Conservation (phyloP, 176 grass and related monocot species). For the Oryza meridionalis region DNA sequence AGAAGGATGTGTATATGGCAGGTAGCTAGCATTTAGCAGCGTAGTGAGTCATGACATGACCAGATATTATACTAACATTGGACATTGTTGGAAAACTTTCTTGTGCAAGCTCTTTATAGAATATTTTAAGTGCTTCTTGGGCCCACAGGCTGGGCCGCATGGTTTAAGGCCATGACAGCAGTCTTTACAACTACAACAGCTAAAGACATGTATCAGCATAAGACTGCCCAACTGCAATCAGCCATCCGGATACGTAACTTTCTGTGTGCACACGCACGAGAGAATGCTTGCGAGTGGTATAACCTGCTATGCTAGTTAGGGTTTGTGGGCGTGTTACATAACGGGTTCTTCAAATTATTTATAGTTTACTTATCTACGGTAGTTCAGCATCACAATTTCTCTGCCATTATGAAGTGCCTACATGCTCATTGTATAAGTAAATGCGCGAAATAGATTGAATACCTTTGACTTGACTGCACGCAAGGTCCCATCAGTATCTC, state of each 20-base stretch:
- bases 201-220: not conserved
- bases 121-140: not conserved
- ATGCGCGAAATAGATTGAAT: constrained; percentile 25
- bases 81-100: not conserved
- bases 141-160: not conserved
- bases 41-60: not conserved
- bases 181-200: not conserved
- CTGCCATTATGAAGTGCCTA: not conserved
- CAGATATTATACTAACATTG: not conserved
- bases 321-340: not conserved
- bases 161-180: not conserved
- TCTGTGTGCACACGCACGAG: not conserved
- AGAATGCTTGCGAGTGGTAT: not conserved
- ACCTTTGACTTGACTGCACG: constrained; percentile 84
- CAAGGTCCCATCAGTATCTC: constrained; percentile 77
- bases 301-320: not conserved
- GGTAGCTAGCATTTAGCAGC: not conserved
- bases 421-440: not conserved
- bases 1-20: not conserved
- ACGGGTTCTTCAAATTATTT: not conserved
- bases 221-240: constrained; percentile 8
- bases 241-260: not conserved
- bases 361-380: constrained; percentile 2
- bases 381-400: not conserved
- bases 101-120: not conserved